Evolutionary conservation across 2,329 filamentous ascomycete species (phyloP), one percentile per base, ranked within the genome.

Genomic region (Cercospora zeina): DNA sequence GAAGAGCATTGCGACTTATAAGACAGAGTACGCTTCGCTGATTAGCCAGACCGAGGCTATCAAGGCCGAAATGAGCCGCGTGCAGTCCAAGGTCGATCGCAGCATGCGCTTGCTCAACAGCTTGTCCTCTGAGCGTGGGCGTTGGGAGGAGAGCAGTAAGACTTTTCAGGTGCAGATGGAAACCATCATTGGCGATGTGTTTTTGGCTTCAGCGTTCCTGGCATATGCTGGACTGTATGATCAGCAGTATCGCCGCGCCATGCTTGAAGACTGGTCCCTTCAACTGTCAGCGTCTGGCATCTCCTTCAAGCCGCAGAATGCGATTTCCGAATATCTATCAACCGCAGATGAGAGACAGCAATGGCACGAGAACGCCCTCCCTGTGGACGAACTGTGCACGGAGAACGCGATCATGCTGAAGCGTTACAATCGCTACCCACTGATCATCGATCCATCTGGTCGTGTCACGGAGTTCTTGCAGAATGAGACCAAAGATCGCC

Each of bases 161-260:
- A 97, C 93, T 0, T 99, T 99, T 75, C 93, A 97, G 77, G 96
- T 93, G 2, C 95, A 99, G 75, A 97, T 99, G 74, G 90, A 90
- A 76, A 99, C 95, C 2, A 86, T 99, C 57, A 91, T 99, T 37
- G 95, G 95, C 65, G 95, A 99, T 73, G 93, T 97, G 54, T 84
- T 99, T 64, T 89, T 97, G 55, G 95, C 95, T n/a, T 91, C 96
- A 4, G 96, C 93, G 8, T 97, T 97, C 83, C 83, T 99, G 66
- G 95, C 96, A 13, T 99, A 99, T 77, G 91, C 90, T 73, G 95
- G 95, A 77, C 87, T 97, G 55, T 99, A 96, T 74, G 95, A 99
- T 74, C 96, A 99, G 74, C 95, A 95, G 64, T 97, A 97, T 85
- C 88, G 95, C 73, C 97, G 97, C 79, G 88, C 89, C 8, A 97